Conservation (phyloP, 345 rosid species). For the Rhodamnia rubescens region DNA sequence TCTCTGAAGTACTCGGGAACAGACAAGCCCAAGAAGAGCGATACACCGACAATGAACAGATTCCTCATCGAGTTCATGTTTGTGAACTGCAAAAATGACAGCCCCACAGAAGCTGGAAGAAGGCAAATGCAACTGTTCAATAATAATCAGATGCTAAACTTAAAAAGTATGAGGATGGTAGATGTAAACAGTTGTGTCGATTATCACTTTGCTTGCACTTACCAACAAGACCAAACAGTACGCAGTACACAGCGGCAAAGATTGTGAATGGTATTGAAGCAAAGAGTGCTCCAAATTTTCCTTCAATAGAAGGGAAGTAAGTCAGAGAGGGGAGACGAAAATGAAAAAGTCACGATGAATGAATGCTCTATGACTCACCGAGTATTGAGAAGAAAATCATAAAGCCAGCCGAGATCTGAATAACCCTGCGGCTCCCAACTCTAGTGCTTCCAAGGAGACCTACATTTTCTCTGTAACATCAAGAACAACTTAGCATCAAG, state of each 20-base stretch:
- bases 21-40: conserved; percentile 83
- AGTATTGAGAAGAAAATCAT: conserved; percentile 96
- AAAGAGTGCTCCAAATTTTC: conserved; percentile 93
- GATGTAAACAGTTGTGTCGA: background rate
- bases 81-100: conserved; percentile 92
- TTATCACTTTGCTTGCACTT: background rate
- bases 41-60: conserved; percentile 75
- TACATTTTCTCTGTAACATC: conserved; percentile 64
- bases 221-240: conserved; percentile 92
- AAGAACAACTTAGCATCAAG: background rate
- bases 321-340: background rate
- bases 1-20: conserved; percentile 84
- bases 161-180: background rate
- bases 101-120: conserved; percentile 76
- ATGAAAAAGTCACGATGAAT: background rate
- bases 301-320: conserved; percentile 13
- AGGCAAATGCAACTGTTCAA: background rate
- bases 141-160: background rate
- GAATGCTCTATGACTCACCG: conserved; percentile 28
- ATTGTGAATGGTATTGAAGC: conserved; percentile 96
- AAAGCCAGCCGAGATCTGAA: conserved; percentile 94
- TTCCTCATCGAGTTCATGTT: conserved; percentile 99
- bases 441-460: conserved; percentile 96
- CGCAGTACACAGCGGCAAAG: conserved; percentile 85
- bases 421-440: conserved; percentile 93